Base-by-base conservation (phyloP, 805 yeast species). In the Zygosaccharomyces rouxii region DNA sequence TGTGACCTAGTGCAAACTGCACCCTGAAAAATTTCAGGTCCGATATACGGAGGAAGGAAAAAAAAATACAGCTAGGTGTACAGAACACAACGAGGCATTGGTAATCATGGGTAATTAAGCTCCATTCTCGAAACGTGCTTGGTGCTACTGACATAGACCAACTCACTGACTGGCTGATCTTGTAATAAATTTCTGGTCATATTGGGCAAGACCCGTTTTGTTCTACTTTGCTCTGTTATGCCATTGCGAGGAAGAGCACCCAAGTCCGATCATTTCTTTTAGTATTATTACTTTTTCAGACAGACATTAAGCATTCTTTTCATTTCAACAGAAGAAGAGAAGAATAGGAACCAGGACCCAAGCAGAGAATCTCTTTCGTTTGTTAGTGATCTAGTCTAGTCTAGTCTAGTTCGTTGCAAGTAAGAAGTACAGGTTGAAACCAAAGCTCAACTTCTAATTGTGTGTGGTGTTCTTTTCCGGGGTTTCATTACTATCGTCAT, bases 21-120 rank as follows among this genome's bases (percentile, higher is more conserved):
- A 53, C 54, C 54, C 52, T 47, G 53, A 50, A 52, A 52, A 52
- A 48, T 39, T 41, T 48, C 42, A 38, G 22, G 44, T 38, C 46
- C 38, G 44, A 35, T 21, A 14, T 26, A 37, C 43, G 51, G 28
- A 44, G 22, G 51, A 22, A 44, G 22, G n/a, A 39, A 31, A 37
- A 40, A 35, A 46, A 25, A 26, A 16, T 14, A 6, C 37, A 33
- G 19, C 7, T 16, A 41, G 22, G 42, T 39, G 48, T 35, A 42
- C 35, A 37, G 21, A 38, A 18, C 9, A 19, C 30, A 38, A 28
- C 30, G 25, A 37, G 37, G 37, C 37, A 33, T 16, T 33, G 37
- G 10, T 16, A 2, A 18, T 9, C 14, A 18, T 25, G 28, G 28
- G 11, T 9, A 25, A 11, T 25, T 25, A 25, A 25, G 28, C 10